Evolutionary conservation across 805 yeast genomes (phyloP).

Genomic region (Candida railenensis): DNA sequence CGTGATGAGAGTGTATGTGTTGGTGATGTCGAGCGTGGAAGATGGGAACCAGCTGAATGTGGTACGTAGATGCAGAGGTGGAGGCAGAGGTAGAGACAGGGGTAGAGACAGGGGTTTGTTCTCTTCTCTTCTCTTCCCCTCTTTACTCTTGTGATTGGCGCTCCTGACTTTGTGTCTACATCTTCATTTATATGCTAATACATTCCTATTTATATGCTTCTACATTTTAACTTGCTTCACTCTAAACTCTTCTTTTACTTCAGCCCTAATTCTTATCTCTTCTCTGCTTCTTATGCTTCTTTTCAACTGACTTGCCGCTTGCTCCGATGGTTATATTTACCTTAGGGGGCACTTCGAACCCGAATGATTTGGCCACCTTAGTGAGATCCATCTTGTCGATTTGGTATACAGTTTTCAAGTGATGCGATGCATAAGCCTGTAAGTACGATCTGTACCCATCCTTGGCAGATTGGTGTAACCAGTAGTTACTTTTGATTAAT

Average conservation of each 20-base stretch:
- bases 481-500: constrained; percentile 85
- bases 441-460: constrained; percentile 96
- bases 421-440: constrained; percentile 97
- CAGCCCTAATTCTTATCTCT: constrained; percentile 21
- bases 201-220: constrained; percentile 1
- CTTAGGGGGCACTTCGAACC: constrained; percentile 93
- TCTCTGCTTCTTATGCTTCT: constrained; percentile 46
- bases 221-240: background rate
- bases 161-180: background rate
- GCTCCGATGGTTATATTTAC: constrained; percentile 96
- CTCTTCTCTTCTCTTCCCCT: background rate
- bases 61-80: too few relatives aligned
- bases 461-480: constrained; percentile 92
- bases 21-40: too few relatives aligned
- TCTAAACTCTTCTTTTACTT: too few relatives aligned
- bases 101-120: too few relatives aligned
- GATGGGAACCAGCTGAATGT: too few relatives aligned
- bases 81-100: too few relatives aligned
- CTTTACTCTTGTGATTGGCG: background rate
- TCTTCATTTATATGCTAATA: background rate
- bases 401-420: constrained; percentile 92
- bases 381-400: constrained; percentile 91
- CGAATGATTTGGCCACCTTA: constrained; percentile 94
- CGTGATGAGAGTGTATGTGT: too few relatives aligned
- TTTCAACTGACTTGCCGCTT: constrained; percentile 66